Conservation (phyloP, 495 filamentous ascomycete genomes). For the Penicillium nucicola region DNA sequence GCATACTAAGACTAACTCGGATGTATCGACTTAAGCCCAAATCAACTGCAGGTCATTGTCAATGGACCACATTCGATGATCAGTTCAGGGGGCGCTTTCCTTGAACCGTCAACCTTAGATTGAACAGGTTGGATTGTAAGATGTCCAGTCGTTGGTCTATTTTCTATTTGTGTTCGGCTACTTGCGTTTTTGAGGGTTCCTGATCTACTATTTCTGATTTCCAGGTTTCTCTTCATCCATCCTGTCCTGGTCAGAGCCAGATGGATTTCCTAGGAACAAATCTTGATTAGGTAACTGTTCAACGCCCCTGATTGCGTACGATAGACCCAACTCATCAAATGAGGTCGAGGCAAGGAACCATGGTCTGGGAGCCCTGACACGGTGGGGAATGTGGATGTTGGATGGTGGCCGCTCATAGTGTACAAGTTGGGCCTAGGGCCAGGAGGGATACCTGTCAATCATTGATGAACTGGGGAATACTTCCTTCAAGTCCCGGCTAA, state of each 20-base stretch:
- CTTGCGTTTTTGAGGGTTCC: too few species aligned
- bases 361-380: constrained; percentile 31
- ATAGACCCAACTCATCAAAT: constrained; percentile 28
- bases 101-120: neutral
- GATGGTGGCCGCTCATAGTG: constrained; percentile 5
- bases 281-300: constrained; percentile 14
- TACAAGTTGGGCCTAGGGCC: constrained; percentile 13
- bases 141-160: too few species aligned
- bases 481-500: constrained; percentile 9
- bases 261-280: constrained; percentile 1
- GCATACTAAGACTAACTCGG: constrained; percentile 30
- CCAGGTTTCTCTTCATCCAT: constrained; percentile 5
- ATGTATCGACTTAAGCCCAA: constrained; percentile 28
- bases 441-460: constrained; percentile 26
- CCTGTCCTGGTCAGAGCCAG: neutral
- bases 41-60: constrained; percentile 22
- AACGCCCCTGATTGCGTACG: constrained; percentile 30
- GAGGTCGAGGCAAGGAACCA: constrained; percentile 28
- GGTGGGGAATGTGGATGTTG: constrained; percentile 24
- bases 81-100: constrained; percentile 15
- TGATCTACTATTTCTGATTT: neutral
- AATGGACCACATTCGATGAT: constrained; percentile 19
- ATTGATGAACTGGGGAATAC: constrained; percentile 30
- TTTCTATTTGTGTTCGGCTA: too few species aligned
- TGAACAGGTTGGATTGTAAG: neutral